phyloP scores from a whole-genome alignment of 2,329 filamentous ascomycete genomes.

The Epichloe festucae region DNA sequence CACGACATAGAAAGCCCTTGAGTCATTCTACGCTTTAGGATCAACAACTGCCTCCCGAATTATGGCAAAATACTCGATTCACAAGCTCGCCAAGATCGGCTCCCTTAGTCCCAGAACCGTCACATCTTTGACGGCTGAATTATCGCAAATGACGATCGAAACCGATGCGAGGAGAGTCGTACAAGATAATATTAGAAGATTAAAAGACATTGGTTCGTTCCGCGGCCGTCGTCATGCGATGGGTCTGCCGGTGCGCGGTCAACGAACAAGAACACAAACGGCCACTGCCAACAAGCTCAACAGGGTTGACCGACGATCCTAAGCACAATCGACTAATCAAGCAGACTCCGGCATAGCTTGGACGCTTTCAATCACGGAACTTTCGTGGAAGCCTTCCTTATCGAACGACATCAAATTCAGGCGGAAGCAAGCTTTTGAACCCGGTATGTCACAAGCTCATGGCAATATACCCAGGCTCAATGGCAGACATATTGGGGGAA shows the following conservation, averaged over 20 bases:
- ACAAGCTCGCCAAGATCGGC: slow-evolving; percentile 68
- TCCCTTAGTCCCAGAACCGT: slow-evolving; percentile 63
- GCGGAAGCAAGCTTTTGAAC: neutral
- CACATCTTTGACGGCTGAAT: slow-evolving; percentile 68
- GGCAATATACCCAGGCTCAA: too few relatives aligned
- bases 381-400: neutral
- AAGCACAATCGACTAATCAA: neutral
- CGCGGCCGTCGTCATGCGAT: slow-evolving; percentile 85
- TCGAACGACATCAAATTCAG: too few relatives aligned
- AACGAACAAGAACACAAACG: slow-evolving; percentile 69
- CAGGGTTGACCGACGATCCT: slow-evolving; percentile 30
- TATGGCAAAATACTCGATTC: slow-evolving; percentile 80
- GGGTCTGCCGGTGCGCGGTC: slow-evolving; percentile 80
- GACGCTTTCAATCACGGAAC: neutral
- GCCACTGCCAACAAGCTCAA: slow-evolving; percentile 50
- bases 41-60: slow-evolving; percentile 56
- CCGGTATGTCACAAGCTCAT: too few relatives aligned
- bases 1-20: slow-evolving; percentile 50
- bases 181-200: slow-evolving; percentile 69
- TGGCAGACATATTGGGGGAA: neutral
- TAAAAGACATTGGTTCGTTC: slow-evolving; percentile 87
- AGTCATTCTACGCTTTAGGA: slow-evolving; percentile 79
- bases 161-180: slow-evolving; percentile 70
- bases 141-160: slow-evolving; percentile 88
- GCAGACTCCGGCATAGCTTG: neutral